Conservation (phyloP, 73 alveolate genomes). For the Tetrahymena elliotti region DNA sequence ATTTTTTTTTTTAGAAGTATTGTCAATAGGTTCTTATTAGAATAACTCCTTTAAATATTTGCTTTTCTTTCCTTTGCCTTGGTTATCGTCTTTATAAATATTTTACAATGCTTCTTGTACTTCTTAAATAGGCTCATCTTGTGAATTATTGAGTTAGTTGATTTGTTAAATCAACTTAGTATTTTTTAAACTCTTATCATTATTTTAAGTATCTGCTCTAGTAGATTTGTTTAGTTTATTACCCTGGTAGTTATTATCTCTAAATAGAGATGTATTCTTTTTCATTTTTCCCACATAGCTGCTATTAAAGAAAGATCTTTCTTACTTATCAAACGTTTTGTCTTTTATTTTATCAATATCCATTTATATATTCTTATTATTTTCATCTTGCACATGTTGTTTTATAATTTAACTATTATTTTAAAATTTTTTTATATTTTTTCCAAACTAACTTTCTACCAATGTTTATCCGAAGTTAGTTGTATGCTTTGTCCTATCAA, state of each 20-base stretch:
- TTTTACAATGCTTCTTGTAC: background rate
- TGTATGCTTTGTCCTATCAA: background rate
- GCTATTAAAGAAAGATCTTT: background rate
- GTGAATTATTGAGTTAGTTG: background rate
- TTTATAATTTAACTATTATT: background rate
- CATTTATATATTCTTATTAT: background rate
- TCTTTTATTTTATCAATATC: background rate
- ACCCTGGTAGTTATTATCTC: background rate
- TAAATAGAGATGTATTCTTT: background rate
- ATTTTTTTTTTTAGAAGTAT: background rate
- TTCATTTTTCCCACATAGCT: background rate
- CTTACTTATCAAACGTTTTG: background rate
- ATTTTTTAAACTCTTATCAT: background rate
- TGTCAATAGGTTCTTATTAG: background rate
- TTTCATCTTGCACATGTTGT: background rate
- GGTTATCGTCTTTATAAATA: background rate
- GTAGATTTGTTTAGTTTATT: too few species aligned
- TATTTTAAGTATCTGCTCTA: background rate
- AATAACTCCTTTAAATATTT: background rate
- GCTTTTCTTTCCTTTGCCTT: background rate
- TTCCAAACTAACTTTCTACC: background rate
- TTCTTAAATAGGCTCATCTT: background rate
- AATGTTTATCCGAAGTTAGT: background rate
- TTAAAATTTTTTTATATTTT: background rate
- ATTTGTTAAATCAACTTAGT: background rate